Conservation (phyloP, 352 stramenopile genomes). For the Pythium aristosporum region DNA sequence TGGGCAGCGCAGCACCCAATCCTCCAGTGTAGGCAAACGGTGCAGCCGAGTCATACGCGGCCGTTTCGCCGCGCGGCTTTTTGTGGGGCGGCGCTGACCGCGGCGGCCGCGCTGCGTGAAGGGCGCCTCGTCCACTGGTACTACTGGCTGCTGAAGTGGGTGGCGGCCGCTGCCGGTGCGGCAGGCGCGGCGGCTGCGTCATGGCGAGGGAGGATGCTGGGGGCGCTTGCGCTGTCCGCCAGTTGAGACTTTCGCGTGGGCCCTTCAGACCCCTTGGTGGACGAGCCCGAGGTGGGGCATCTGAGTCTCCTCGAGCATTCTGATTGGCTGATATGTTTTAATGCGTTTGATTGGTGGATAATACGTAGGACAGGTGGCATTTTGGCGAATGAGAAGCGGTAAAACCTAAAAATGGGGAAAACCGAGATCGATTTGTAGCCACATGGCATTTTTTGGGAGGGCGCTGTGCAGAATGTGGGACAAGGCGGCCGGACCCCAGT, state of each 20-base stretch:
- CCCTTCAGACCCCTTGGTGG: not conserved
- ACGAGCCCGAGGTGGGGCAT: not conserved
- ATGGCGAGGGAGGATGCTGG: not conserved
- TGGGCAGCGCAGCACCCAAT: no score
- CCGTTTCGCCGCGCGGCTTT: constrained; percentile 10
- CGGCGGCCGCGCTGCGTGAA: not conserved
- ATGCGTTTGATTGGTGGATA: constrained; percentile 1
- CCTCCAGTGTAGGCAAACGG: no score
- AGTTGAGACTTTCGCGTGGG: constrained; percentile 2
- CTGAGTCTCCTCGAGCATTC: not conserved
- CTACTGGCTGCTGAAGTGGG: not conserved
- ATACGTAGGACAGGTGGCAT: not conserved
- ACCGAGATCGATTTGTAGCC: not conserved
- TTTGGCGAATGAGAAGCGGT: not conserved
- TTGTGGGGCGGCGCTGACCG: constrained; percentile 13
- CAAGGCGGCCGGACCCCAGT: not conserved
- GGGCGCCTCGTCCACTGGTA: no score
- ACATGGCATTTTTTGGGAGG: constrained; percentile 9
- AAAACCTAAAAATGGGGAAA: not conserved
- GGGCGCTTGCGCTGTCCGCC: not conserved
- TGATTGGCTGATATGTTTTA: not conserved
- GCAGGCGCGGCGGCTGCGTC: not conserved
- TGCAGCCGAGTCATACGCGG: constrained; percentile 8
- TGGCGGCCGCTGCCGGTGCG: not conserved
- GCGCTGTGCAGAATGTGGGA: not conserved